These are phyloP conservation scores for Citrus sp. DNA, from an alignment of 345 rosid genomes.

Conservation along the genomic window DNA sequence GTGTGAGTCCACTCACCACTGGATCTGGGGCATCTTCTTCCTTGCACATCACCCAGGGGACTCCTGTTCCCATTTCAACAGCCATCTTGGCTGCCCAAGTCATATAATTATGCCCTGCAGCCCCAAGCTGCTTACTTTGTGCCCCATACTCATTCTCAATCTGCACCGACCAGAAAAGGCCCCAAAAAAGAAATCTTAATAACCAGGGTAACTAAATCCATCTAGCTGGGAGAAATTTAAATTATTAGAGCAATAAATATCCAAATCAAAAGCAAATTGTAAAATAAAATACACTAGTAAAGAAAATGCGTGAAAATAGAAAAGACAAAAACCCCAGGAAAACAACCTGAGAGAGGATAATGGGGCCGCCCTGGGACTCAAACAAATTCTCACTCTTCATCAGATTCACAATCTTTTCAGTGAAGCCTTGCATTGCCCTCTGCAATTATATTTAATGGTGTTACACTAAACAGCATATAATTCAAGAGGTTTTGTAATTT, in stretches of 20 bases:
- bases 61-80: conserved; percentile 73
- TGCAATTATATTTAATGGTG: conserved; percentile 29
- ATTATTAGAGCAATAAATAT: neutral
- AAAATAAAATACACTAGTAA: neutral
- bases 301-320: neutral
- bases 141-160: conserved; percentile 98
- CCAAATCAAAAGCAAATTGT: too few species aligned
- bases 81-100: conserved; percentile 99
- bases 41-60: conserved; percentile 99
- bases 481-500: conserved; percentile 1
- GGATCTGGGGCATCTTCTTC: conserved; percentile 99
- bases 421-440: conserved; percentile 95
- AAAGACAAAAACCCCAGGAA: neutral
- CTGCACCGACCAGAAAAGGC: conserved; percentile 31
- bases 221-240: neutral
- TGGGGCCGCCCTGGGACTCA: conserved; percentile 98
- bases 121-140: conserved; percentile 75
- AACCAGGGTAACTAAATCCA: conserved; percentile 4
- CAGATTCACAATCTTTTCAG: conserved; percentile 86
- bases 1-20: conserved; percentile 47
- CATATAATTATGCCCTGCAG: conserved; percentile 76
- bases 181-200: neutral
- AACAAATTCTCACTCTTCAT: conserved; percentile 94
- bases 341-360: conserved; percentile 90
- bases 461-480: neutral